Evolutionary conservation across 805 yeast genomes (phyloP).

Genomic region (Nakazawaea molendinolei): DNA sequence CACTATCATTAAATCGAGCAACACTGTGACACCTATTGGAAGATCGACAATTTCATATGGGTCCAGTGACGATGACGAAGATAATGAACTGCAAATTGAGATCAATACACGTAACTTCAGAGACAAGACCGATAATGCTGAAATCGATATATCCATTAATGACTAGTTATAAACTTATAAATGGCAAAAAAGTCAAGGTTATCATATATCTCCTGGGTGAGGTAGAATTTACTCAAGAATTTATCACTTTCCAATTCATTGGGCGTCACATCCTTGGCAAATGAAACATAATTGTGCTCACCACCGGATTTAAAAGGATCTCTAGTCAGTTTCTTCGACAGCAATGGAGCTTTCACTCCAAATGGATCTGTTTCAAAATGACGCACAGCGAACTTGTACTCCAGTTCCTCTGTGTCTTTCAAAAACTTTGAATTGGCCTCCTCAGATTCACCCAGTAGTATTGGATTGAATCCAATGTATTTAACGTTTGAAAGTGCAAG

Average conservation of each 20-base stretch:
- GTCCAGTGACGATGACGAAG: slow-evolving; percentile 34
- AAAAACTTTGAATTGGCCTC: slow-evolving; percentile 32
- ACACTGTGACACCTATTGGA: too few species aligned
- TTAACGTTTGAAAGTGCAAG: slow-evolving; percentile 36
- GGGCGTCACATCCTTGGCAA: not conserved
- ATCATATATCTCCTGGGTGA: not conserved
- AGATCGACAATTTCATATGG: not conserved
- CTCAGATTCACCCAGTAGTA: slow-evolving; percentile 15
- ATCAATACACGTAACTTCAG: slow-evolving; percentile 18
- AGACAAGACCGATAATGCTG: slow-evolving; percentile 14
- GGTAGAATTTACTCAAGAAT: slow-evolving; percentile 2
- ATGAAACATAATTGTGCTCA: slow-evolving; percentile 2
- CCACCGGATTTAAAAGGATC: slow-evolving; percentile 42
- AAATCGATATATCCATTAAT: slow-evolving; percentile 8
- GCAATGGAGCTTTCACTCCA: slow-evolving; percentile 40
- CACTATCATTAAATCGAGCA: too few species aligned
- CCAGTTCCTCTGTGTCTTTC: slow-evolving; percentile 39
- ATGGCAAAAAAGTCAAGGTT: slow-evolving; percentile 3
- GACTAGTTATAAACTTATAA: slow-evolving; percentile 11
- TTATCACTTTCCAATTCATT: not conserved
- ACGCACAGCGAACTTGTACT: slow-evolving; percentile 45
- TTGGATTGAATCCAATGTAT: slow-evolving; percentile 56
- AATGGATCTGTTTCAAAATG: slow-evolving; percentile 50
- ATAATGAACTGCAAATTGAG: slow-evolving; percentile 22
- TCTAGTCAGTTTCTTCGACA: slow-evolving; percentile 42